A percentile compares a stretch with the other conserved stretches of the same genome.
These are phyloP conservation scores for Clavispora fructus DNA, from an alignment of 805 yeast genomes.

Conservation along the genomic window DNA sequence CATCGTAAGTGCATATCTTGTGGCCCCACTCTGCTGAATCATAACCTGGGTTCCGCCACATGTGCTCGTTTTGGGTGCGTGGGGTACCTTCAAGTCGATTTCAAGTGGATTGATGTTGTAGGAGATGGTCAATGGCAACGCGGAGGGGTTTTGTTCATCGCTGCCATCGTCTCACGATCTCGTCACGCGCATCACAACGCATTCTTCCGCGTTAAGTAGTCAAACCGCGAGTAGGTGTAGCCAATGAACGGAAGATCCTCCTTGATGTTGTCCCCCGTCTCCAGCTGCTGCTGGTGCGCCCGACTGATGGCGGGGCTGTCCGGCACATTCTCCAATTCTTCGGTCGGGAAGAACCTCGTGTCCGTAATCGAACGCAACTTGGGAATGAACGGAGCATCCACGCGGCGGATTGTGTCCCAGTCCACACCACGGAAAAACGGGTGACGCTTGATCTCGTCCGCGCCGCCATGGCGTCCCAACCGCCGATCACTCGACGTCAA, in stretches of 20 bases:
- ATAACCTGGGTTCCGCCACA: too few species aligned
- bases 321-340: slow-evolving; percentile 90
- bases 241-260: slow-evolving; percentile 97
- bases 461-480: slow-evolving; percentile 86
- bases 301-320: slow-evolving; percentile 61
- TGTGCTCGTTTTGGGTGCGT: too few species aligned
- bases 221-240: slow-evolving; percentile 92
- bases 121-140: too few species aligned
- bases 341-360: slow-evolving; percentile 96
- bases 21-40: too few species aligned
- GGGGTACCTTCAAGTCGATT: too few species aligned
- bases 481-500: slow-evolving; percentile 76
- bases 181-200: slow-evolving; percentile 27
- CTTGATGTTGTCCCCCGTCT: slow-evolving; percentile 47
- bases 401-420: slow-evolving; percentile 83
- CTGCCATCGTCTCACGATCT: too few species aligned
- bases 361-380: slow-evolving; percentile 88
- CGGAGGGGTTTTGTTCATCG: too few species aligned
- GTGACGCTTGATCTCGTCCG: slow-evolving; percentile 83
- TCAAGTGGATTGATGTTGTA: too few species aligned
- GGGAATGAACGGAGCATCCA: slow-evolving; percentile 92
- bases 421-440: slow-evolving; percentile 95
- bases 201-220: slow-evolving; percentile 77
- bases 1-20: too few species aligned
- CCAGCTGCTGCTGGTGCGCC: slow-evolving; percentile 58